A percentile compares a stretch with the other conserved stretches of the same genome.
These are phyloP conservation scores for Ophiocordyceps camponoti-rufipedis DNA, from an alignment of 2,329 filamentous ascomycete species.

Conservation along the genomic window DNA sequence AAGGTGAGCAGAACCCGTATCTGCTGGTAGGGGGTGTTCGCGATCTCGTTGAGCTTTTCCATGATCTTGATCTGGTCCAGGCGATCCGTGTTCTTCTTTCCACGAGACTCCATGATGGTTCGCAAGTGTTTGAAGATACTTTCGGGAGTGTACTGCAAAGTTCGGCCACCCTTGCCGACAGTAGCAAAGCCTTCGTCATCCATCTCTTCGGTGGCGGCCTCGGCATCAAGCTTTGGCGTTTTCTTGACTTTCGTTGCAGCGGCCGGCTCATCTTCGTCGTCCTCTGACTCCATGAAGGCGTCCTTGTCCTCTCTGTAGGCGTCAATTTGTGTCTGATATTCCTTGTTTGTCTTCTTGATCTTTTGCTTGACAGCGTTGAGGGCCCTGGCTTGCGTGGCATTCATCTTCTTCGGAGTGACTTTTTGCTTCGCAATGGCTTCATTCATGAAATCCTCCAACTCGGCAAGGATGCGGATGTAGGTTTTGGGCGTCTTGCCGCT, in stretches of 20 bases:
- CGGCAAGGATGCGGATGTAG: constrained; percentile 83
- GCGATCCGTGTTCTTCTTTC: constrained; percentile 97
- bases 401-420: constrained; percentile 95
- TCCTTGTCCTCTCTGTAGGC: constrained; percentile 74
- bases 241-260: constrained; percentile 20
- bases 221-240: constrained; percentile 18
- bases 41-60: constrained; percentile 87
- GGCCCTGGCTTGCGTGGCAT: constrained; percentile 81
- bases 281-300: constrained; percentile 69
- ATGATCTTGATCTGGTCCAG: constrained; percentile 89
- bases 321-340: constrained; percentile 75
- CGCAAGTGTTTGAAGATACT: constrained; percentile 96
- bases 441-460: constrained; percentile 86
- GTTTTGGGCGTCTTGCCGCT: constrained; percentile 69
- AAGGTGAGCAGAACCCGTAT: constrained; percentile 83
- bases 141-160: constrained; percentile 84
- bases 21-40: constrained; percentile 79
- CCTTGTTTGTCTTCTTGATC: constrained; percentile 97
- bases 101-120: constrained; percentile 82
- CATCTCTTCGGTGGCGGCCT: constrained; percentile 31
- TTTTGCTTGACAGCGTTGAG: constrained; percentile 96
- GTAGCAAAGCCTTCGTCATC: constrained; percentile 80
- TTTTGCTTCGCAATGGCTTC: constrained; percentile 93
- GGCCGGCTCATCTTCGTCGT: constrained; percentile 47
- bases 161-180: constrained; percentile 76